Evolutionary conservation across 331 rosid species (phyloP).

Genomic region (Acacia pycnantha): DNA sequence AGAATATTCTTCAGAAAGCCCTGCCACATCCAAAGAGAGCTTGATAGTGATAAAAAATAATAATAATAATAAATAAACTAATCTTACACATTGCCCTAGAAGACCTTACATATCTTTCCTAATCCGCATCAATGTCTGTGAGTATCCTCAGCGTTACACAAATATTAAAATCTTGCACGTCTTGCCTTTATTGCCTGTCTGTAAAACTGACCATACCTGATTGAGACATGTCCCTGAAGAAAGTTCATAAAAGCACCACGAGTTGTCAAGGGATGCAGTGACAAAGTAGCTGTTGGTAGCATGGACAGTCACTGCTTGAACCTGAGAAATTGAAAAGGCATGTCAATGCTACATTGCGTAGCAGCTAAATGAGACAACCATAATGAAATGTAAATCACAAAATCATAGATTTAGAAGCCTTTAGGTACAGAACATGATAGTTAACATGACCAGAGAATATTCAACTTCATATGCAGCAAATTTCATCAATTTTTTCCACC

Average conservation of each 20-base stretch:
- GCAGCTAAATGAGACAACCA: not conserved
- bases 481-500: not conserved
- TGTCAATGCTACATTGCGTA: not conserved
- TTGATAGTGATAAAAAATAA: not conserved
- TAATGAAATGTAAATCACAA: not conserved
- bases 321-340: constrained; percentile 49
- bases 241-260: constrained; percentile 96
- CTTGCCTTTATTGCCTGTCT: not conserved
- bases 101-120: not conserved
- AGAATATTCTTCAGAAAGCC: constrained; percentile 7
- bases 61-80: not conserved
- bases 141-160: not conserved
- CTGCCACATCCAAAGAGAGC: not conserved
- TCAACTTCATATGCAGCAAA: not conserved
- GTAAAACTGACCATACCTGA: constrained; percentile 48
- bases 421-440: not conserved
- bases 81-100: not conserved
- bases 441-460: not conserved
- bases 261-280: constrained; percentile 93
- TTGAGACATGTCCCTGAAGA: constrained; percentile 95
- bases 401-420: not conserved
- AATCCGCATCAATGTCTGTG: not conserved
- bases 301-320: constrained; percentile 96
- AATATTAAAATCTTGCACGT: not conserved
- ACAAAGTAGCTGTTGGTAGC: constrained; percentile 92